These are phyloP conservation scores for Alternaria infectoria DNA, from an alignment of 2,329 filamentous ascomycete genomes.

Conservation along the genomic window DNA sequence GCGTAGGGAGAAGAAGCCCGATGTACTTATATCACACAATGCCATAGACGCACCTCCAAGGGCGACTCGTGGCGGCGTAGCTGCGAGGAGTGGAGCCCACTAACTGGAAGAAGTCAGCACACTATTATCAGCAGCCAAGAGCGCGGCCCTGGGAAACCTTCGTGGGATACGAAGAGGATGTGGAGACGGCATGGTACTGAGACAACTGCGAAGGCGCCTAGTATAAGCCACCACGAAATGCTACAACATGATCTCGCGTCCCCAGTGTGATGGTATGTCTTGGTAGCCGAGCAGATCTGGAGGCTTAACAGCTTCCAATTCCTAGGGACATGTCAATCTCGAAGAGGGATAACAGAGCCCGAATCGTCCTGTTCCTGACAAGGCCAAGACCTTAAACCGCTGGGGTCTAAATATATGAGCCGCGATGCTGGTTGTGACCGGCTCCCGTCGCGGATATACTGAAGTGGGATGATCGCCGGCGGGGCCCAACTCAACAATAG, in stretches of 20 bases:
- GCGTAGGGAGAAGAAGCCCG: not conserved
- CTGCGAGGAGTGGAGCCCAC: conserved; percentile 21
- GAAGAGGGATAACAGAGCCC: not conserved
- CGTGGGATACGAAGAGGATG: conserved; percentile 20
- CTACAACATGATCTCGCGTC: not conserved
- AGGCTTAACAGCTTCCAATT: not conserved
- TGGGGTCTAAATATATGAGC: conserved; percentile 24
- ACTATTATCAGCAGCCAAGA: conserved; percentile 30
- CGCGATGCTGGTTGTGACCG: conserved; percentile 12
- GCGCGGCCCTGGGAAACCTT: conserved; percentile 16
- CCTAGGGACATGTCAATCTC: not conserved
- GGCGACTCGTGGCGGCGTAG: conserved; percentile 27
- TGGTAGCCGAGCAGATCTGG: not conserved
- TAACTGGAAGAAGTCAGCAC: conserved; percentile 19
- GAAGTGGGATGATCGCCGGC: conserved; percentile 18
- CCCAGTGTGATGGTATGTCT: not conserved
- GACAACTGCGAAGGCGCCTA: not conserved
- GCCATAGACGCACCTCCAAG: conserved; percentile 8
- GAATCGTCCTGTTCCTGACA: not conserved
- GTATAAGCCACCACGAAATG: not conserved
- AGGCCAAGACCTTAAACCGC: conserved; percentile 19
- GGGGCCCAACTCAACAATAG: conserved; percentile 8
- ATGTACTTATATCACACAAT: conserved; percentile 29
- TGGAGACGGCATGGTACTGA: conserved; percentile 14
- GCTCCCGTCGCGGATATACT: conserved; percentile 12